Percentiles rank a stretch among this genome's conserved stretches.
Conservation (phyloP, 352 stramenopile genomes). For the Halophytophthora polymorphica region DNA sequence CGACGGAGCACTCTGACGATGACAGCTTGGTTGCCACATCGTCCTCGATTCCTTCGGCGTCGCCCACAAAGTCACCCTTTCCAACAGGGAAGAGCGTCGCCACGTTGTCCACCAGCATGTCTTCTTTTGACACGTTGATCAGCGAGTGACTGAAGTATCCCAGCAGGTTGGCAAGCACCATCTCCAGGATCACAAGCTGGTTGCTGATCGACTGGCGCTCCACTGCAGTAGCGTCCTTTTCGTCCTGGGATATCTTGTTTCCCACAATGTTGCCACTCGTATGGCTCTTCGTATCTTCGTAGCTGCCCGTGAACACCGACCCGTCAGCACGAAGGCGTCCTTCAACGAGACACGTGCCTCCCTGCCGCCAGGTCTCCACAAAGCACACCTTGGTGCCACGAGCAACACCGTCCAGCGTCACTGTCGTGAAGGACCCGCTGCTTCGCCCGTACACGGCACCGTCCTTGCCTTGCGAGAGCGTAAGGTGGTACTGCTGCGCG, state of each 20-base stretch:
- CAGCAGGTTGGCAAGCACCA: constrained; percentile 73
- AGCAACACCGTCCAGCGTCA: constrained; percentile 73
- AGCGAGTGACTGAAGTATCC: constrained; percentile 69
- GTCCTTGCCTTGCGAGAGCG: constrained; percentile 60
- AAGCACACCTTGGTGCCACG: constrained; percentile 82
- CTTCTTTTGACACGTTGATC: constrained; percentile 52
- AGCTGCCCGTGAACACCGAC: constrained; percentile 67
- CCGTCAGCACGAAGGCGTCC: constrained; percentile 73
- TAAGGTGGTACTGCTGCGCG: constrained; percentile 83
- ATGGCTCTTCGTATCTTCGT: constrained; percentile 87
- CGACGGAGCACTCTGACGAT: constrained; percentile 58
- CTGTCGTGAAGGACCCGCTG: constrained; percentile 78
- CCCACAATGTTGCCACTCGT: constrained; percentile 82
- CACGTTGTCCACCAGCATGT: constrained; percentile 54
- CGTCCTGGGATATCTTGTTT: constrained; percentile 46
- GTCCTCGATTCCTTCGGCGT: constrained; percentile 26
- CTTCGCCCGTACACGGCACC: constrained; percentile 68
- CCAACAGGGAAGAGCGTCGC: constrained; percentile 7
- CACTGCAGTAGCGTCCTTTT: constrained; percentile 9
- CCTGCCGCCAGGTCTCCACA: constrained; percentile 84
- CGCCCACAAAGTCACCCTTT: constrained; percentile 38
- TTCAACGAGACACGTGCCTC: constrained; percentile 83
- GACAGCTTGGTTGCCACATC: constrained; percentile 38
- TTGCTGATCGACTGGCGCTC: constrained; percentile 37
- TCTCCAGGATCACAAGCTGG: constrained; percentile 68